These are phyloP conservation scores for Curvularia sp. DNA, from an alignment of 2,329 filamentous ascomycete genomes.

Conservation along the genomic window DNA sequence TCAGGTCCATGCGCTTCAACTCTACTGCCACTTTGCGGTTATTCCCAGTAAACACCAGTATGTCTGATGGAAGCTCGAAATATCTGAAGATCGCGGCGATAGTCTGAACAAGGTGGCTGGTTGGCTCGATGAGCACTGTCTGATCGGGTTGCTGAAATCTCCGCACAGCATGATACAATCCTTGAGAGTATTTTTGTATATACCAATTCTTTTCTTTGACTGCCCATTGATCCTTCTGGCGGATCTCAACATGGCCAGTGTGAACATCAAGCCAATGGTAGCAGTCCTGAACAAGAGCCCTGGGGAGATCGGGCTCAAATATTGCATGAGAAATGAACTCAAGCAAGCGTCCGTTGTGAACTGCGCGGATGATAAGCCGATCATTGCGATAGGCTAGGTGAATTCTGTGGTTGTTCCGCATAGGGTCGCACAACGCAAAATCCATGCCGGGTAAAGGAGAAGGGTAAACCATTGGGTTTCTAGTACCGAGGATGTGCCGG, in stretches of 20 bases:
- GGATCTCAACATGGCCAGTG: conserved; percentile 59
- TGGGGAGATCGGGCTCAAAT: conserved; percentile 54
- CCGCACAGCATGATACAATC: conserved; percentile 15
- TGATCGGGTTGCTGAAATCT: conserved; percentile 27
- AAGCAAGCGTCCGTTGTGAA: conserved; percentile 28
- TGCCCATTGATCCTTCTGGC: conserved; percentile 55
- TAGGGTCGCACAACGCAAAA: conserved; percentile 46
- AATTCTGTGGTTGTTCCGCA: conserved; percentile 53
- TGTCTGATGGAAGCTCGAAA: conserved; percentile 56
- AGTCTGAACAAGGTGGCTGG: conserved; percentile 50
- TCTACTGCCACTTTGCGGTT: conserved; percentile 53
- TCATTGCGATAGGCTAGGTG: conserved; percentile 61
- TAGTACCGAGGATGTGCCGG: conserved; percentile 61
- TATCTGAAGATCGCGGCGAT: conserved; percentile 56
- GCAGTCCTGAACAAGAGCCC: conserved; percentile 58
- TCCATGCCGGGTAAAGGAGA: conserved; percentile 63
- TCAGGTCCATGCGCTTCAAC: conserved; percentile 60
- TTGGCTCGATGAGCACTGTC: conserved; percentile 59
- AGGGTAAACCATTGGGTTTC: conserved; percentile 60
- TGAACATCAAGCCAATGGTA: conserved; percentile 66
- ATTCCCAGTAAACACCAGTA: conserved; percentile 58
- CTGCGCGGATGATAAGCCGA: conserved; percentile 55
- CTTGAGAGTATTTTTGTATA: conserved; percentile 40
- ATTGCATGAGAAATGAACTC: conserved; percentile 47
- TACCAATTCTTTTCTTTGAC: conserved; percentile 50